Conservation (phyloP, 306 rosid genomes). For the Oxytropis ochrocephala region DNA sequence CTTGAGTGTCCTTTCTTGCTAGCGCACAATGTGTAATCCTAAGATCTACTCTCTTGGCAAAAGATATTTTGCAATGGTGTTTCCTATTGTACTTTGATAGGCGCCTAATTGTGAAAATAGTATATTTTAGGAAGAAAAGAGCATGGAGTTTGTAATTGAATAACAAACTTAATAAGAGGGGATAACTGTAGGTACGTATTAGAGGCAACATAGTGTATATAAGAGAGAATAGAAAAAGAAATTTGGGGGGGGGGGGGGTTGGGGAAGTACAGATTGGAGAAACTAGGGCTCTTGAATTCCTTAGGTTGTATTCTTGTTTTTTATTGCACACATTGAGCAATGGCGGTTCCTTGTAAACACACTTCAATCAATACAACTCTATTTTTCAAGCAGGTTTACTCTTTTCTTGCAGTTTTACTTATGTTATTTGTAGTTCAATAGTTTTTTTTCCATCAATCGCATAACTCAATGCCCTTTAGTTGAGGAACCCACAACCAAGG, state of each 20-base stretch:
- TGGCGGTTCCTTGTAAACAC: too few relatives aligned
- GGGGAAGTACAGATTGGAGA: not conserved
- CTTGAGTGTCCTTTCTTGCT: conserved; percentile 2
- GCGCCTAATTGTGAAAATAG: not conserved
- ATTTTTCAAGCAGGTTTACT: too few relatives aligned
- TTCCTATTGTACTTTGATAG: not conserved
- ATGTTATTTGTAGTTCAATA: too few relatives aligned
- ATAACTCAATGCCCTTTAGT: too few relatives aligned
- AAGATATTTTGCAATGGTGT: not conserved
- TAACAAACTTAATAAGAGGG: not conserved
- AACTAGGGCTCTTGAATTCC: not conserved
- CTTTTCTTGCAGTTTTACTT: too few relatives aligned
- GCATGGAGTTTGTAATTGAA: not conserved
- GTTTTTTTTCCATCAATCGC: too few relatives aligned
- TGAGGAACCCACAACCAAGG: too few relatives aligned
- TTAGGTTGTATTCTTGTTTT: not conserved
- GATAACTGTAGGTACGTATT: not conserved
- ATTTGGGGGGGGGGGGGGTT: not conserved
- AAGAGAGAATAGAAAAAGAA: not conserved
- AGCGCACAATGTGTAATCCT: not conserved
- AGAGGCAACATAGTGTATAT: not conserved
- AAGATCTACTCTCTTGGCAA: not conserved
- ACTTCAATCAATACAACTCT: too few relatives aligned
- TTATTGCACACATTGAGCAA: too few relatives aligned
- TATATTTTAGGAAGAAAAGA: not conserved